Base-by-base conservation (phyloP, 164 flowering plant genomes). In the Liquidambar formosana region DNA sequence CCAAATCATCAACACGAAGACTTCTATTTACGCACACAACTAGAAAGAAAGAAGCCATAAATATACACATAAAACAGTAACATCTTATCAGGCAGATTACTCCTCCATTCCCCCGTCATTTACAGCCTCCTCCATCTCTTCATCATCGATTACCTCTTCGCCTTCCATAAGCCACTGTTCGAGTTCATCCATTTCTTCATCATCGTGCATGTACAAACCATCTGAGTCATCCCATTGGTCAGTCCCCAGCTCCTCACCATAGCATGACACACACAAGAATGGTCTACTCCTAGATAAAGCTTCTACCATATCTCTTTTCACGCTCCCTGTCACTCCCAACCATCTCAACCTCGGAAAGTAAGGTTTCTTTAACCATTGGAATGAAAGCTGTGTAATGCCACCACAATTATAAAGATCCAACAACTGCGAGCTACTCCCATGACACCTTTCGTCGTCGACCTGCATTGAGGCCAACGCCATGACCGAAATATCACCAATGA, bases 391-490 rank as follows among this genome's bases (percentile, higher is more conserved):
- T 0, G 97, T 87, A 19, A 95, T 80, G 19, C 93, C 80, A 11
- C 93, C 90, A 76, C 97, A 89, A 60, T 88, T 85, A 56, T 82
- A 88, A 53, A 95, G 81, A 82, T 95, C 99, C 84, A 93, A 71
- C 75, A 91, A 52, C 59, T 77, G 75, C 75, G 93, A 73, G 38
- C 82, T 81, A 70, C 88, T 90, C 22, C 97, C 96, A 54, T 80
- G 84, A 83, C 87, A 82, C 26, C 86, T 78, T 52, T 84, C 84
- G 53, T 84, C 89, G 19, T 85, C 86, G 58, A 83, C 84, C 82
- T 83, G 86, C 97, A 93, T 91, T 15, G 99, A 93, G 43, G 99
- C 97, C 54, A 95, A 79, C 63, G 97, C 96, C 89, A 91, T 89
- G 8, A 95, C 81, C 9, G 99, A 87, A 23, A 85, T 82, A 67